Evolutionary conservation across 768 basidiomycete genomes (phyloP).

Genomic region (Cystobasidium onofrii): DNA sequence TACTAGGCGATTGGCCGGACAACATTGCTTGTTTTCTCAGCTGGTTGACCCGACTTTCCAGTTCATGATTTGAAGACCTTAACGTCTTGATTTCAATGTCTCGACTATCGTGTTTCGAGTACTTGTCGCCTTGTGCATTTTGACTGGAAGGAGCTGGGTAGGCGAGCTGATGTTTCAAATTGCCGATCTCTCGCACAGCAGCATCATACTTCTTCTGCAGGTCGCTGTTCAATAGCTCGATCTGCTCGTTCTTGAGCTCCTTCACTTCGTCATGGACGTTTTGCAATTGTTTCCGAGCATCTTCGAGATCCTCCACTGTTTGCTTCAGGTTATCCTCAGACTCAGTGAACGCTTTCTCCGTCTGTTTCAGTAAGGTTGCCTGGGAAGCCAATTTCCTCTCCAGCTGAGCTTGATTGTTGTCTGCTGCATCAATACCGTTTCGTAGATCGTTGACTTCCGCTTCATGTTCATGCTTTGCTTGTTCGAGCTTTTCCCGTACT

Average conservation of each 20-base stretch:
- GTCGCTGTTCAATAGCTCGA: conserved; percentile 15
- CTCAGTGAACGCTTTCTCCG: not conserved
- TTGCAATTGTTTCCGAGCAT: not conserved
- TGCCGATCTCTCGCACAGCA: conserved; percentile 31
- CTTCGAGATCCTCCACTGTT: not conserved
- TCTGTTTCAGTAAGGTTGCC: not conserved
- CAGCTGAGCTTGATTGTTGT: not conserved
- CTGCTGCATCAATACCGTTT: not conserved
- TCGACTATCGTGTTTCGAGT: conserved; percentile 64
- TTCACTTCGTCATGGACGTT: not conserved
- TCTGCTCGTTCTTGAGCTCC: not conserved
- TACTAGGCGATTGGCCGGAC: conserved; percentile 55
- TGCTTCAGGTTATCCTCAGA: not conserved
- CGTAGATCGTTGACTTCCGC: not conserved
- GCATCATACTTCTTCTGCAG: conserved; percentile 32
- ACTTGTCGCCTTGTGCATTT: not conserved
- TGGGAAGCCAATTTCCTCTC: not conserved
- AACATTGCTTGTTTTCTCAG: conserved; percentile 39
- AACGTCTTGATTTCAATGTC: conserved; percentile 67
- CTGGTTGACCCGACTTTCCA: conserved; percentile 59
- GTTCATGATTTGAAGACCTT: conserved; percentile 66
- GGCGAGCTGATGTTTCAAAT: conserved; percentile 20
- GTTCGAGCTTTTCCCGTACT: not conserved
- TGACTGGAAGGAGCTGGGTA: not conserved
- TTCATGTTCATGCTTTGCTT: not conserved